phyloP scores from a whole-genome alignment of 805 yeast species.

The Teunomyces cretensis region DNA sequence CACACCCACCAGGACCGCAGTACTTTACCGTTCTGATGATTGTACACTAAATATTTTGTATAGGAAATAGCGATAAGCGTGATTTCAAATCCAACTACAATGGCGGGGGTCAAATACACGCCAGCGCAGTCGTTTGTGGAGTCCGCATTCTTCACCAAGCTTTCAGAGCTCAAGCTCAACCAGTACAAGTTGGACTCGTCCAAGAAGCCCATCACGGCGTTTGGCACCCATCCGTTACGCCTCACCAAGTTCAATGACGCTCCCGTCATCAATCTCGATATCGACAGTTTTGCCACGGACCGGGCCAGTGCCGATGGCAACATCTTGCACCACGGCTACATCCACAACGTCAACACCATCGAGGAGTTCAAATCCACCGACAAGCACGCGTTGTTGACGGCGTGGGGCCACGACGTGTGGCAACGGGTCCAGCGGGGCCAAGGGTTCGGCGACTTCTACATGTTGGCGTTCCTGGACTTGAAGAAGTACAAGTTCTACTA shows the following conservation, averaged over 20 bases:
- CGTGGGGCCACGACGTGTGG: slow-evolving; percentile 31
- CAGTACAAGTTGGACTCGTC: slow-evolving; percentile 63
- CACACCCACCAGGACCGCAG: no score
- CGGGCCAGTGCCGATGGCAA: slow-evolving; percentile 5
- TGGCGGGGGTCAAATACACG: slow-evolving; percentile 35
- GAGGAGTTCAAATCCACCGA: slow-evolving; percentile 78
- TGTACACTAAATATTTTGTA: neutral
- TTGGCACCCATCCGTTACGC: slow-evolving; percentile 31
- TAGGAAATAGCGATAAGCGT: neutral
- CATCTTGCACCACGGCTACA: slow-evolving; percentile 21
- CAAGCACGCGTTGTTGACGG: slow-evolving; percentile 56
- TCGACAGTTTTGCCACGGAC: slow-evolving; percentile 23
- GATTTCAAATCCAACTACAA: neutral
- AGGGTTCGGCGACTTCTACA: slow-evolving; percentile 20
- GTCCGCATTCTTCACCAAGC: slow-evolving; percentile 77
- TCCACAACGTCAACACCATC: slow-evolving; percentile 70
- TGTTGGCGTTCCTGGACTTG: slow-evolving; percentile 78
- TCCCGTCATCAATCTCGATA: slow-evolving; percentile 36
- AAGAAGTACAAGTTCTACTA: slow-evolving; percentile 85
- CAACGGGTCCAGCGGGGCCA: slow-evolving; percentile 15
- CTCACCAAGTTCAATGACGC: slow-evolving; percentile 35
- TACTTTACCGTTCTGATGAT: no score
- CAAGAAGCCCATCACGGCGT: slow-evolving; percentile 45
- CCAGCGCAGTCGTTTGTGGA: slow-evolving; percentile 75
- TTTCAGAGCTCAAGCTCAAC: slow-evolving; percentile 73